Evolutionary conservation across 768 basidiomycete species (phyloP), one percentile per base, ranked within the genome.

Genomic region (Inosperma sp.): DNA sequence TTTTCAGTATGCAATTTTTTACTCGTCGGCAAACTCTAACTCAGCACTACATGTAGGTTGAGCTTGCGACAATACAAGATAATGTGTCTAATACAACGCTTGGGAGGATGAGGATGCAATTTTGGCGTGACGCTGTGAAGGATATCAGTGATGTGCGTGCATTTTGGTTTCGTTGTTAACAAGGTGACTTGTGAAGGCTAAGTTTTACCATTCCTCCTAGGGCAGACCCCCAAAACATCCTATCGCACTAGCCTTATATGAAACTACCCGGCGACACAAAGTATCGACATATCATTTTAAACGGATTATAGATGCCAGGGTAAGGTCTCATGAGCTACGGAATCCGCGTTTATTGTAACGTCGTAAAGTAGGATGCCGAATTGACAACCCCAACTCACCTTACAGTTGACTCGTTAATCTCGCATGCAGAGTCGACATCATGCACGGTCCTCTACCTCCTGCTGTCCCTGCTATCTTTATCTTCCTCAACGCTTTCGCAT

Each of bases 51-150:
- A 48, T 52, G 17, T 62, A 90, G 86, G 79, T 87, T 48, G 90
- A 93, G 63, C 67, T 92, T 48, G 84, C 89, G 8, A 85, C 72
- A 62, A 68, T 90, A 14, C 86, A 84, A 65, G 91, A 93, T 54
- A 72, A 76, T 31, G 85, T 88, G 12, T 87, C 88, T 14, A 86
- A 84, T 52, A 63, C 79, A 29, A 72, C 78, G 31, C 81, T 93
- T 49, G 90, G 88, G n/a, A 80, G 82, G 63, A 88, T 91, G 77
- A 77, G 88, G 56, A 79, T 90, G 72, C 84, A 91, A 63, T 93
- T 92, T 64, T 93, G 90, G 90, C 79, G 81, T 58, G 88, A 93
- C 61, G 82, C 86, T 10, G 61, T 92, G 22, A 86, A 83, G 59
- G 76, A 69, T 40, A 79, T 90, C 17, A 71, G 71, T 59, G 77